Evolutionary conservation across 805 yeast genomes (phyloP), one percentile per base, ranked within the genome.

Genomic region (Kurtzmaniella fragi): DNA sequence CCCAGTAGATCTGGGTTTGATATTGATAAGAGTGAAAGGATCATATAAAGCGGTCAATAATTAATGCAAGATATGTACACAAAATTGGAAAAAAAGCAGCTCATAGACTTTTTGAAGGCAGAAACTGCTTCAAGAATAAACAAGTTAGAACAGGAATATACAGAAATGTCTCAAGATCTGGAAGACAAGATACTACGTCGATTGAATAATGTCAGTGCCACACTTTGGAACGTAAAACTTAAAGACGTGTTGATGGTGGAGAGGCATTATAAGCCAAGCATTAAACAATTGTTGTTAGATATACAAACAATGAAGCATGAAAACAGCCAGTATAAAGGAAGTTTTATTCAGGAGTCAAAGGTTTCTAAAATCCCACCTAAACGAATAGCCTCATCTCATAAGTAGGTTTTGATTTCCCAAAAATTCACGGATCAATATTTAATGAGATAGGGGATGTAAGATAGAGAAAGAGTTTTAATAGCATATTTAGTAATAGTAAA

Each of bases 201-300:
- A 40, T 49, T 73, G 20, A 74, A 71, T 44, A 63, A 63, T 32
- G 75, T 76, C 7, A 64, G 72, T 35, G 66, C 75, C 30, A 69
- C 71, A 16, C 58, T 76, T 23, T 73, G 80, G 71, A 67, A 72
- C 41, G 69, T 73, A 11, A 70, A 64, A 46, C 51, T 75, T 30
- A 61, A 57, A 35, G 70, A 73, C 41, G 66, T 73, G 5, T 48
- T 77, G 25, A 58, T 60, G 34, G 56, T 71, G 8, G 82, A 77
- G 44, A 44, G 81, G 35, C 66, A 59, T 31, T 57, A 62, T 16
- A 43, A 61, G 15, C 51, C 67, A 0, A 52, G 56, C 3, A 40
- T 70, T n/a, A 57, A 54, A 27, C 48, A 43, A 5, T 50, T 72
- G 10, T 42, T 70, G 10, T 28, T 28, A 12, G 62, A 59, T 44